Conservation (phyloP, 352 stramenopile species). For the Thalassiosira mediterranea region DNA sequence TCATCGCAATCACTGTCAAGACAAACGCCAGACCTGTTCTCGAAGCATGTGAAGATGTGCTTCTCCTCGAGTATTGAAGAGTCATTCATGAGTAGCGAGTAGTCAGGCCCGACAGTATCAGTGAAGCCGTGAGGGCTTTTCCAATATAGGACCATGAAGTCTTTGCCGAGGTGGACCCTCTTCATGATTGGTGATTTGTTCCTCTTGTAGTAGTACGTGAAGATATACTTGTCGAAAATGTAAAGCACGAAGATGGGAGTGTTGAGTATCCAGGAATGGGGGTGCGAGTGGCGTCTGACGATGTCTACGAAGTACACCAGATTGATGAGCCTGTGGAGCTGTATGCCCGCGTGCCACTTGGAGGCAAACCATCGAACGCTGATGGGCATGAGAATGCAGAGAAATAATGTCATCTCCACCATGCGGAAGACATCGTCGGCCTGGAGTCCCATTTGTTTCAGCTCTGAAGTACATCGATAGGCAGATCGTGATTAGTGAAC, state of each 20-base stretch:
- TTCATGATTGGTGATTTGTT: slow-evolving; percentile 19
- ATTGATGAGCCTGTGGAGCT: slow-evolving; percentile 24
- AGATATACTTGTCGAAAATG: slow-evolving; percentile 22
- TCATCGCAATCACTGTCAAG: background rate
- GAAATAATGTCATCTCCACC: slow-evolving; percentile 33
- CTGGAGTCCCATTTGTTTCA: slow-evolving; percentile 23
- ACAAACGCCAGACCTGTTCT: slow-evolving; percentile 21
- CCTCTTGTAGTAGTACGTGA: slow-evolving; percentile 15
- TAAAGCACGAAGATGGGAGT: slow-evolving; percentile 23
- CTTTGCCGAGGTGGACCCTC: slow-evolving; percentile 14
- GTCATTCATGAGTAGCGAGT: slow-evolving; percentile 17
- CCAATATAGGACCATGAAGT: slow-evolving; percentile 26
- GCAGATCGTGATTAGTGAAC: background rate
- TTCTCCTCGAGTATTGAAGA: slow-evolving; percentile 16
- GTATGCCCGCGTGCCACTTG: slow-evolving; percentile 25
- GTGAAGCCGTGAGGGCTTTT: slow-evolving; percentile 13
- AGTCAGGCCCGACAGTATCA: slow-evolving; percentile 18
- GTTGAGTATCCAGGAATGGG: slow-evolving; percentile 34
- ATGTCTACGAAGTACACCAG: slow-evolving; percentile 38
- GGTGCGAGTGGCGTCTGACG: slow-evolving; percentile 23
- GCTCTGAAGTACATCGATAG: no score
- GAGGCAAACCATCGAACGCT: slow-evolving; percentile 27
- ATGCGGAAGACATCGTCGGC: slow-evolving; percentile 31
- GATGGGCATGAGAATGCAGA: slow-evolving; percentile 24
- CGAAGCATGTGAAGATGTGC: slow-evolving; percentile 31